Base-by-base conservation (phyloP, 1,139 yeast genomes). In the Ashbya aceris region DNA sequence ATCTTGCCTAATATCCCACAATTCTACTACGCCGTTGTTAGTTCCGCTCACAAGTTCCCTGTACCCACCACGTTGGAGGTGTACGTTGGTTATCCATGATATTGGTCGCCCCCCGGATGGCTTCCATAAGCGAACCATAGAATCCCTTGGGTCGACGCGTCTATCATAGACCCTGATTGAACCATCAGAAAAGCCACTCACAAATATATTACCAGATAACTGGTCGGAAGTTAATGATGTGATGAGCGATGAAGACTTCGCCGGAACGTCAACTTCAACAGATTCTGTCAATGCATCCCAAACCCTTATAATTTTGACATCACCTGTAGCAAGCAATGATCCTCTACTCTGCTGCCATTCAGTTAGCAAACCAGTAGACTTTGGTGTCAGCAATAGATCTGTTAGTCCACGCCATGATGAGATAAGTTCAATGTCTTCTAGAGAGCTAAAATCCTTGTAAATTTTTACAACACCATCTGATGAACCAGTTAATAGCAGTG, bases 301-400 rank as follows among this genome's bases (percentile, higher is more conserved):
- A 1, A 89, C 72, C 46, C 95, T 70, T 41, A 91, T 86, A 27
- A 87, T 79, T 51, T 89, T 85, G 8, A 86, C 95, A 67, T 91
- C 98, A 38, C 99, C 99, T 41, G 96, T 89, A 1, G 86, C 96
- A 42, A 91, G 66, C 36, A 91, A 67, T 1, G 95, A 78, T 0
- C 99, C 99, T 49, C 96, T 70, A 38, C 93, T 82, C 60, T 91
- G 99, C 58, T 89, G 97, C 98, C 99, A 91, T 55, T 91, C 97
- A 5, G 91, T 78, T 30, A 87, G 74, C 41, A 93, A 68, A 2
- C 96, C 96, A 14, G 87, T 77, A 41, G 91, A 80, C 52, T 84
- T 76, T 13, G 91, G 83, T 0, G 96, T 83, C 30, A 83, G 67
- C 28, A 86, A 65, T 52, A 89, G 69, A 60, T 91, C 97, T 0